Percentiles rank a stretch among this genome's conserved stretches.
Conservation (phyloP, 1,284 basidiomycete species). For the Ustilago vetiveriae region DNA sequence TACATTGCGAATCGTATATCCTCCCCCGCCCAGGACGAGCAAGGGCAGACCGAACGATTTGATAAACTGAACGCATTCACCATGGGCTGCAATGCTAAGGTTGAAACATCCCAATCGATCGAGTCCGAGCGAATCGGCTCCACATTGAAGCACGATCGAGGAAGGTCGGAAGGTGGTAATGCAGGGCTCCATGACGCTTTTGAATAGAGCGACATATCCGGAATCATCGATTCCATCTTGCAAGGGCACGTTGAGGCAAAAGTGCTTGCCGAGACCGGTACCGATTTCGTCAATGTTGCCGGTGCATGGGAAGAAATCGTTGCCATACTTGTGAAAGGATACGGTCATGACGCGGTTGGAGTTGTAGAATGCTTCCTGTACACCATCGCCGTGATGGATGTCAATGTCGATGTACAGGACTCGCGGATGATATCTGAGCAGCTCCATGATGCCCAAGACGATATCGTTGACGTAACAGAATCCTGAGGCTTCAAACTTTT, state of each 20-base stretch:
- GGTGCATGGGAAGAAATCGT: constrained; percentile 82
- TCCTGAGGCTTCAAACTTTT: constrained; percentile 93
- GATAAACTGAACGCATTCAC: constrained; percentile 96
- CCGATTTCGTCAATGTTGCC: constrained; percentile 65
- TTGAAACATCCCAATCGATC: constrained; percentile 97
- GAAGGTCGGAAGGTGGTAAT: constrained; percentile 88
- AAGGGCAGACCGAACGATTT: constrained; percentile 89
- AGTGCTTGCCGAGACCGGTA: constrained; percentile 80
- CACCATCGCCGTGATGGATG: constrained; percentile 98
- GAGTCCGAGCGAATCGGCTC: constrained; percentile 93
- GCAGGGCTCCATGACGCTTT: constrained; percentile 92
- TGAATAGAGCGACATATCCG: constrained; percentile 93
- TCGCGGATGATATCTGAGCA: constrained; percentile 74
- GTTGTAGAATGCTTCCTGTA: constrained; percentile 98
- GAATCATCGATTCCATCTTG: constrained; percentile 97
- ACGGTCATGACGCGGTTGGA: constrained; percentile 97
- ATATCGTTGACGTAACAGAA: constrained; percentile 96
- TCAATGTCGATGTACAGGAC: constrained; percentile 98
- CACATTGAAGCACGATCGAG: constrained; percentile 94
- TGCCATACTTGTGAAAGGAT: constrained; percentile 98
- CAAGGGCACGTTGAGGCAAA: constrained; percentile 92
- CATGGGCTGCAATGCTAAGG: constrained; percentile 97
- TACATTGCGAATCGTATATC: constrained; percentile 90
- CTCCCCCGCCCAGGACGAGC: constrained; percentile 90
- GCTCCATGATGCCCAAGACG: constrained; percentile 63